Base-by-base conservation (phyloP, 225 moss, liverwort and hornwort genomes). In the Physcomitrellopsis africana region DNA sequence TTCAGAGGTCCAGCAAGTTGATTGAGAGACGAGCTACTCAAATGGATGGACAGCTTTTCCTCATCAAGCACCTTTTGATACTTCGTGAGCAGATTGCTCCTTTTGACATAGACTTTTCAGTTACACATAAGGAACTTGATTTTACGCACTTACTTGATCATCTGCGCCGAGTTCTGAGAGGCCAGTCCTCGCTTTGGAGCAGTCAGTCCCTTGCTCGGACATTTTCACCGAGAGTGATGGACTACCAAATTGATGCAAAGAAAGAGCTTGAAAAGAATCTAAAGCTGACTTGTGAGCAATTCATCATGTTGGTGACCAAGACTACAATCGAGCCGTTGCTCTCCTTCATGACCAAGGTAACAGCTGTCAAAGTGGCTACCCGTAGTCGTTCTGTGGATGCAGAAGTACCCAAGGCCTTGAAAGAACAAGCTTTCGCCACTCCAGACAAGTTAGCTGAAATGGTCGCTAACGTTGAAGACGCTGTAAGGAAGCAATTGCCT, bases 61-160 rank as follows among this genome's bases (percentile, higher is more conserved):
- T 97, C 60, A 89, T 97, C 86, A 94, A 91, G 89, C 96, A 94
- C 77, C 83, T 97, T 58, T 85, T 97, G 64, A 88, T 97, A 60
- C 92, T 97, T 62, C 94, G 96, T 69, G 96, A 97, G 78, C 96
- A 97, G 88, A 97, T 97, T 81, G 92, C 94, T 68, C 96, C 96
- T 52, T 97, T 97, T 70, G 96, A 97, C 81, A 91, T 97, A 76
- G 96, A 97, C 68, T 97, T 97, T 72, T 89, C 96, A 60, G 96
- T 92, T 15, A 94, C 94, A 61, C 94, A 94, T 77, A 97, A 97
- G 78, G 96, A 97, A 74, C 91, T 97, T 54, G 96, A 97, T 79
- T 97, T 97, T 71, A 92, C 96, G 13, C 96, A 97, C 79, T 76
- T 97, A 82, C 90, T 97, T 82, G 96, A 97, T 63, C 94, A 97